These are phyloP conservation scores for Dendrobium huoshanense DNA, from an alignment of 106 monocot genomes.

Conservation along the genomic window DNA sequence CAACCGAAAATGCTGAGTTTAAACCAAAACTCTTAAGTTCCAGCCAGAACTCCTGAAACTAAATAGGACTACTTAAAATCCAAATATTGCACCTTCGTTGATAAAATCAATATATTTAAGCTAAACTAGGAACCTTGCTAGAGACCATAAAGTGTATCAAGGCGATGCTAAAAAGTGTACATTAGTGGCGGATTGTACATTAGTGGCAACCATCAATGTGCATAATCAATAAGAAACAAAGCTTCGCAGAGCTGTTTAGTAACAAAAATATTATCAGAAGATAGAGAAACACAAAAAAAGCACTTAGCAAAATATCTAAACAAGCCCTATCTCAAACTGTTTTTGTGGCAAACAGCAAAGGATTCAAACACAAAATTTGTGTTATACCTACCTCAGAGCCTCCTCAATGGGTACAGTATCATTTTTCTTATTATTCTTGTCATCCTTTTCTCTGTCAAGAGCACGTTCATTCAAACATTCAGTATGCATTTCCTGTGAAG, in stretches of 20 bases:
- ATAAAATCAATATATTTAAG: background rate
- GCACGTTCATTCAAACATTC: background rate
- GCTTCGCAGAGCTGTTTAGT: background rate
- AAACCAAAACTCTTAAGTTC: background rate
- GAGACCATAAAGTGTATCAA: background rate
- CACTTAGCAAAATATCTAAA: background rate
- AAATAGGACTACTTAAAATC: background rate
- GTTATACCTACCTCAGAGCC: constrained; percentile 10
- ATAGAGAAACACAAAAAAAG: background rate
- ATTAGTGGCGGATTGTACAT: background rate
- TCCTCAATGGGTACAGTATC: constrained; percentile 3
- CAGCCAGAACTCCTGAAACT: background rate
- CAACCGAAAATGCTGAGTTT: background rate
- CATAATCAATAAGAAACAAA: background rate
- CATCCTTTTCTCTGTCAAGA: constrained; percentile 8
- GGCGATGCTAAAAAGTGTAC: background rate
- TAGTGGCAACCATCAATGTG: background rate
- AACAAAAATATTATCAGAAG: background rate
- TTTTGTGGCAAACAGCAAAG: background rate
- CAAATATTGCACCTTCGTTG: background rate
- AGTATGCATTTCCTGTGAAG: constrained; percentile 1
- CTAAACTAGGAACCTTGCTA: background rate
- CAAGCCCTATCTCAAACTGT: background rate
- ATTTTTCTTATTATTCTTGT: background rate
- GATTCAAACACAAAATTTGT: background rate